Conservation (phyloP, 75 land plant genomes). For the Cryptomeria japonica region DNA sequence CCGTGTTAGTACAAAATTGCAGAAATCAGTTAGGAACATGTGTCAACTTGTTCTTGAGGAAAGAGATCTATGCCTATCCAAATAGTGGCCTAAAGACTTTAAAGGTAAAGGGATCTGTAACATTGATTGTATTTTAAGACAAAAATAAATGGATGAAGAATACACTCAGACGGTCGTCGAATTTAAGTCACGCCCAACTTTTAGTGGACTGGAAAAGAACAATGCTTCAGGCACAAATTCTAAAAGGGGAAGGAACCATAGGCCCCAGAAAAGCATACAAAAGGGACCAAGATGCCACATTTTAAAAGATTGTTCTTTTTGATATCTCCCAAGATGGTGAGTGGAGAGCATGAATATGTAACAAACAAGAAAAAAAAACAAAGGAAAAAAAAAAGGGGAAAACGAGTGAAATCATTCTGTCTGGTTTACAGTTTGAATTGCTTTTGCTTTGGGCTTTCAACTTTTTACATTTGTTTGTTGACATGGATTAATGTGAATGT, state of each 20-base stretch:
- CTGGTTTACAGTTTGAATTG: background rate
- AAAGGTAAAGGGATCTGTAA: too few species aligned
- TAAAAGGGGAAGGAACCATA: background rate
- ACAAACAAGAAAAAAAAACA: background rate
- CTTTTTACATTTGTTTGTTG: background rate
- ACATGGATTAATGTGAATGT: background rate
- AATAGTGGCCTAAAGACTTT: background rate
- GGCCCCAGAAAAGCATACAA: background rate
- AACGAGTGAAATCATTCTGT: background rate
- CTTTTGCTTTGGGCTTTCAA: background rate
- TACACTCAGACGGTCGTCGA: too few species aligned
- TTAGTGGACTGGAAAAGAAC: background rate
- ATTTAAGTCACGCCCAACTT: background rate
- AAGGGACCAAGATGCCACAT: background rate
- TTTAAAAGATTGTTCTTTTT: background rate
- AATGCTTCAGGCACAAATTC: background rate
- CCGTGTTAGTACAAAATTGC: background rate
- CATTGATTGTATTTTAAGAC: too few species aligned
- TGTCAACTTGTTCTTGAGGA: background rate
- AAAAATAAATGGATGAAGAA: too few species aligned
- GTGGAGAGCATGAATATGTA: background rate
- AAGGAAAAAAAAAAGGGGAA: too few species aligned
- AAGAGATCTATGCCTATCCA: background rate
- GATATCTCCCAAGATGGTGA: slow-evolving; percentile 2
- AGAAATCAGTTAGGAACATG: background rate